Percentiles rank a stretch among this genome's conserved stretches.
phyloP scores from a whole-genome alignment of 495 filamentous ascomycete genomes.

The Talaromyces adpressus region DNA sequence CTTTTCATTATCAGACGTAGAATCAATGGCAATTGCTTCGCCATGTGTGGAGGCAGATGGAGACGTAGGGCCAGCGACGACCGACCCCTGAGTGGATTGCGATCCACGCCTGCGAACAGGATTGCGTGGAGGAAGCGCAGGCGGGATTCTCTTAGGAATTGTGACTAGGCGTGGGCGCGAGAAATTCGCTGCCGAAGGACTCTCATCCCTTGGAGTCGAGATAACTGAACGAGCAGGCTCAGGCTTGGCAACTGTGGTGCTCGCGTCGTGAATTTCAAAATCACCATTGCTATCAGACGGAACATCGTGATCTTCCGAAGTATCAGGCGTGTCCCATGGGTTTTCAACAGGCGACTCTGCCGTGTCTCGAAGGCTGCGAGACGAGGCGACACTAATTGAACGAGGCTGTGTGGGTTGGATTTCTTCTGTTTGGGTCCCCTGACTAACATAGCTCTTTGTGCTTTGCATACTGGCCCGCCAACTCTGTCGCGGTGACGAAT shows the following conservation, averaged over 20 bases:
- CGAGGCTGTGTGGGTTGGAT: conserved; percentile 26
- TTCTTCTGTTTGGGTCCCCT: conserved; percentile 54
- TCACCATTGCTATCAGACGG: conserved; percentile 15
- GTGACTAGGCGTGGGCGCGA: conserved; percentile 60
- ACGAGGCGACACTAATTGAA: conserved; percentile 37
- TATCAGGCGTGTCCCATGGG: conserved; percentile 20
- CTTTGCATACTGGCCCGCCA: conserved; percentile 62
- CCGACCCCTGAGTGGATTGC: conserved; percentile 10
- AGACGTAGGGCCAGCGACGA: conserved; percentile 15
- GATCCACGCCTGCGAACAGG: conserved; percentile 37
- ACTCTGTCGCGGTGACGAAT: conserved; percentile 51
- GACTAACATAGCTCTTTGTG: conserved; percentile 37
- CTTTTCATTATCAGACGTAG: background rate
- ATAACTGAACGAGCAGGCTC: conserved; percentile 39
- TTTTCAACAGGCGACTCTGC: conserved; percentile 27
- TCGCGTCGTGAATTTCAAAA: conserved; percentile 36
- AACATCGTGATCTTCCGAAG: conserved; percentile 17
- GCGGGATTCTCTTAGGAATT: conserved; percentile 63
- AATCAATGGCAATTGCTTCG: conserved; percentile 14
- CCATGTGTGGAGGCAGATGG: conserved; percentile 11
- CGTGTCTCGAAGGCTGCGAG: conserved; percentile 35
- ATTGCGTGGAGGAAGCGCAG: conserved; percentile 56
- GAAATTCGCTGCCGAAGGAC: conserved; percentile 42
- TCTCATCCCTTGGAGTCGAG: conserved; percentile 34
- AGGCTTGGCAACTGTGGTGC: conserved; percentile 37